Conservation (phyloP, 768 basidiomycete species). For the Hebeloma cylindrosporum region DNA sequence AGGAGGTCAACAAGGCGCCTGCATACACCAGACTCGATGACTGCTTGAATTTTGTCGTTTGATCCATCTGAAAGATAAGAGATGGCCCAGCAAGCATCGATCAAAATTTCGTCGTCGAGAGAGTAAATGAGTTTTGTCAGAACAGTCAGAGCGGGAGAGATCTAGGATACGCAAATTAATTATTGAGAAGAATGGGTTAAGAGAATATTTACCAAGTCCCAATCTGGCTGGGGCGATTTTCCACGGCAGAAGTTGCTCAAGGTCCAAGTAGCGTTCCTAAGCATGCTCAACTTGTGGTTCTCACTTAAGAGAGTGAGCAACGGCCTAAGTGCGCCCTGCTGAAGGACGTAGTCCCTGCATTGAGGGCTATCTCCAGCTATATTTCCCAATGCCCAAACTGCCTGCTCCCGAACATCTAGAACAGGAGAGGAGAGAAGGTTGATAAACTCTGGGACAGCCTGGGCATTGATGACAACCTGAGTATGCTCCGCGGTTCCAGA, state of each 20-base stretch:
- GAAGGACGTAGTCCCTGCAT: slow-evolving; percentile 95
- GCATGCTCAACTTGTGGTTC: slow-evolving; percentile 98
- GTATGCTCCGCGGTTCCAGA: slow-evolving; percentile 99
- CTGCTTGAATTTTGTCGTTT: slow-evolving; percentile 99
- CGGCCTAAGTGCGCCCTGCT: slow-evolving; percentile 91
- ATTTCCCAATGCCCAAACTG: slow-evolving; percentile 99
- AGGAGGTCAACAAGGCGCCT: slow-evolving; percentile 95
- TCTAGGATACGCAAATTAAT: slow-evolving; percentile 51
- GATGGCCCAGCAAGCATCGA: slow-evolving; percentile 99
- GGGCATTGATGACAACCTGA: slow-evolving; percentile 93
- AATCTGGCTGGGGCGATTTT: slow-evolving; percentile 96
- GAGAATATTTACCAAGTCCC: slow-evolving; percentile 75
- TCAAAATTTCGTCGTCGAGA: slow-evolving; percentile 97
- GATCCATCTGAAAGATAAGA: slow-evolving; percentile 98
- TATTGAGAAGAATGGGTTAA: slow-evolving; percentile 4
- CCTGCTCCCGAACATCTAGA: slow-evolving; percentile 97
- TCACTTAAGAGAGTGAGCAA: slow-evolving; percentile 87
- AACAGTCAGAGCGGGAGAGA: slow-evolving; percentile 94
- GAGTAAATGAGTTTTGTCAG: slow-evolving; percentile 98
- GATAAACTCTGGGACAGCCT: slow-evolving; percentile 97
- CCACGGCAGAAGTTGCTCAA: slow-evolving; percentile 99
- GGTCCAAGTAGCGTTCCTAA: slow-evolving; percentile 98
- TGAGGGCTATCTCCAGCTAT: slow-evolving; percentile 98
- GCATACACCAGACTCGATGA: slow-evolving; percentile 98
- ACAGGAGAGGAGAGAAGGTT: slow-evolving; percentile 92